Evolutionary conservation across 352 stramenopile genomes (phyloP).

Genomic region (Globisporangium mamillatum): DNA sequence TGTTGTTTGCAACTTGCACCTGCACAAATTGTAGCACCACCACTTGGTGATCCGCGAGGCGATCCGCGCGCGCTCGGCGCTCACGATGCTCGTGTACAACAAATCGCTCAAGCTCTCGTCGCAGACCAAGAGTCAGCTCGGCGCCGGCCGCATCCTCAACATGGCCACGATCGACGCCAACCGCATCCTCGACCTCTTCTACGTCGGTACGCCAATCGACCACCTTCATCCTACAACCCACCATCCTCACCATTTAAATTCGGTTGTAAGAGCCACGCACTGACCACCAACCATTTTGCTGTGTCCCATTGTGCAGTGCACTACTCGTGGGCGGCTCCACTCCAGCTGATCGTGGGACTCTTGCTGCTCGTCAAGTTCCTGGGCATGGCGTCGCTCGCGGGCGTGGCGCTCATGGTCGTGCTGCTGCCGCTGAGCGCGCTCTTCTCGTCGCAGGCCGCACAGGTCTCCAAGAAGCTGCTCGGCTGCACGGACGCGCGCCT

Average conservation of each 20-base stretch:
- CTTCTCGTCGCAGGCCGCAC: conserved; percentile 37
- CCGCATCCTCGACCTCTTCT: conserved; percentile 86
- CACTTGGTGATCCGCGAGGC: conserved; percentile 64
- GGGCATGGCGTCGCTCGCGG: conserved; percentile 46
- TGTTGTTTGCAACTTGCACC: not conserved
- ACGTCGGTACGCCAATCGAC: conserved; percentile 23
- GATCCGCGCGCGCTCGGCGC: conserved; percentile 55
- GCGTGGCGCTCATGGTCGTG: conserved; percentile 56
- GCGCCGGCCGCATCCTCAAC: conserved; percentile 89
- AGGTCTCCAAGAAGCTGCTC: conserved; percentile 39
- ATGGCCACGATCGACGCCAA: conserved; percentile 93
- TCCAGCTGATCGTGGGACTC: conserved; percentile 58
- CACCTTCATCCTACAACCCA: not conserved
- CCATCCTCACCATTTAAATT: not conserved
- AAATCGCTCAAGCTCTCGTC: conserved; percentile 57
- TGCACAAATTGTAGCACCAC: conserved; percentile 38
- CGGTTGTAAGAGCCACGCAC: not conserved
- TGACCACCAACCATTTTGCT: not conserved
- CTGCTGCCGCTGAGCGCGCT: conserved; percentile 39
- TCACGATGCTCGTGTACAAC: conserved; percentile 66
- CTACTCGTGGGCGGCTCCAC: conserved; percentile 56
- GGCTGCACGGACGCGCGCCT: conserved; percentile 49
- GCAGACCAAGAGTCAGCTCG: conserved; percentile 50
- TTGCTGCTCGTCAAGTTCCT: conserved; percentile 53
- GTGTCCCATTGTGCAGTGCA: conserved; percentile 30